These are phyloP conservation scores for Xylaria castorea DNA, from an alignment of 495 filamentous ascomycete genomes.

Conservation along the genomic window DNA sequence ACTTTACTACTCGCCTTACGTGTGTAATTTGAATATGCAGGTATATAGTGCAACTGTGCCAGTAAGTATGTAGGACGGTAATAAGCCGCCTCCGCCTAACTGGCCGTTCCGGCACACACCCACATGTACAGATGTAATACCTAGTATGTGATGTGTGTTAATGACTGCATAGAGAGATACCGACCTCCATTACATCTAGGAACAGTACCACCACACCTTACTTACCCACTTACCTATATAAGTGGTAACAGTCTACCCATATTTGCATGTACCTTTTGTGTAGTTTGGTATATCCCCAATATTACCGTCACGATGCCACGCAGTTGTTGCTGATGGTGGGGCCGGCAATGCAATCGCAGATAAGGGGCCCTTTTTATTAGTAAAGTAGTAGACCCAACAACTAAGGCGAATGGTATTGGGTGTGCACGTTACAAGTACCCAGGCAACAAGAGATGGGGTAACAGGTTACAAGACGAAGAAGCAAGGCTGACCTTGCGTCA, in stretches of 20 bases:
- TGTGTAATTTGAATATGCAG: constrained; percentile 13
- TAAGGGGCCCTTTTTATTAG: not conserved
- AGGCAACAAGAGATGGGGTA: not conserved
- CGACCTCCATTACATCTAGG: constrained; percentile 2
- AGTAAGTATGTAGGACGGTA: constrained; percentile 8
- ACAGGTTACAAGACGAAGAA: not conserved
- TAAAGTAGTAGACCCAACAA: not conserved
- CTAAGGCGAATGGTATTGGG: not conserved
- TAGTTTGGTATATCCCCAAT: constrained; percentile 8
- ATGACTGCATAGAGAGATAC: constrained; percentile 10
- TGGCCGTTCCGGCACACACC: constrained; percentile 7
- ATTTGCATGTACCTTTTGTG: not conserved
- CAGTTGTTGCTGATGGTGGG: not conserved
- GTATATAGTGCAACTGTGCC: constrained; percentile 12
- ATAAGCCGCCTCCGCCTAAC: constrained; percentile 15
- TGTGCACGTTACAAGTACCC: not conserved
- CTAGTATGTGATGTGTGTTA: constrained; percentile 3
- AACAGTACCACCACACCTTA: constrained; percentile 13
- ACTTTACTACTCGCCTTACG: not conserved
- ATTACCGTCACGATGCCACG: not conserved
- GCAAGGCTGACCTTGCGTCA: constrained; percentile 29
- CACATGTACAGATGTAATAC: not conserved
- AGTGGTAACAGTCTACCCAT: constrained; percentile 2
- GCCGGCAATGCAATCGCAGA: not conserved
- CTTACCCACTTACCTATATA: not conserved